Base-by-base conservation (phyloP, 805 yeast genomes). In the Schwanniomyces sp. region DNA sequence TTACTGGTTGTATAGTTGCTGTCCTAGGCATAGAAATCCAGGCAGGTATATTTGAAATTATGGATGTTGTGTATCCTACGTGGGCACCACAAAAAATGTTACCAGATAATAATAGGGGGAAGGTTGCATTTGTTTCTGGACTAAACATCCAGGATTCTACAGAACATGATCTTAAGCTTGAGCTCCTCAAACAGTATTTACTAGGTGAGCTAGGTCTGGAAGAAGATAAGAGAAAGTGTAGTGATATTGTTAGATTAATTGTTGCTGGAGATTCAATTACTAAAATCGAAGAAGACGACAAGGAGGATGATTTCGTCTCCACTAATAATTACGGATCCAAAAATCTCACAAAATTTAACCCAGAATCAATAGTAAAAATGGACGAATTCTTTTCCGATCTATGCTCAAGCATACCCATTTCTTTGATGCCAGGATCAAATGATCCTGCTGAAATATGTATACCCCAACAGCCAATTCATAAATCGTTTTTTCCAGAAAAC, bases 401-500 rank as follows among this genome's bases (percentile, higher is more conserved):
- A 1, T 67, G 84, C 2, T 64, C 74, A 7, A 72, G 86, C 1
- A 66, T 90, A 14, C 86, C 96, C 0, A 82, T 91, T 6, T 79
- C 85, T 38, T 57, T 94, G 2, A 76, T 94, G 83, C 96, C 99
- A 0, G 98, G 99, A 4, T 78, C 71, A 7, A 67, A 75, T 4
- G 99, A 94, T 63, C 96, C 97, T 0, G 83, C 89, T n/a, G 95
- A 88, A 51, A 69, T 78, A 14, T 80, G 91, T 43, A 66, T 90
- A 48, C 99, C 99, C 0, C 97, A 94, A 64, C 96, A 87, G 63
- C 87, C 96, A 2, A 61, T 94, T n/a, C 97, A 92, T 62, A 74
- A 74, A 44, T 85, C 95, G 0, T 74, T 92, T 47, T 84, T 94
- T 57, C 70, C 74, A 3, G 60, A 64, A 11, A 70, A 79, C 17